Percentiles rank a stretch among this genome's conserved stretches.
Conservation (phyloP, 805 yeast species). For the Spencermartinsiella europaea region DNA sequence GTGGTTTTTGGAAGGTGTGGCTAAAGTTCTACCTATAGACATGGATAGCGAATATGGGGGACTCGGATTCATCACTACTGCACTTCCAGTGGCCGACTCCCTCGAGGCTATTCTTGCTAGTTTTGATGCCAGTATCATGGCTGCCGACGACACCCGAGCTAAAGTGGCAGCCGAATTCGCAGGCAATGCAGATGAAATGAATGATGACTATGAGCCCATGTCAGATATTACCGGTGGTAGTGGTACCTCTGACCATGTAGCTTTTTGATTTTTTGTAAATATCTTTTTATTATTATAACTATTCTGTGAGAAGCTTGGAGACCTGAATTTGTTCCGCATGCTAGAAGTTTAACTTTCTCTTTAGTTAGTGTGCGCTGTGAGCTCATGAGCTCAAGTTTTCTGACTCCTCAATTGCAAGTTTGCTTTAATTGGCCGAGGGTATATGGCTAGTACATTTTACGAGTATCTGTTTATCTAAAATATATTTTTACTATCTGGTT, state of each 20-base stretch:
- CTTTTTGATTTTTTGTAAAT: neutral
- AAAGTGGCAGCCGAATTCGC: slow-evolving; percentile 5
- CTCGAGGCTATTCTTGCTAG: slow-evolving; percentile 15
- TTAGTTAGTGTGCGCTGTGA: no score
- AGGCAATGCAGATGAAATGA: neutral
- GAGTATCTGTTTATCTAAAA: no score
- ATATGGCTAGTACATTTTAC: no score
- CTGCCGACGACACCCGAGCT: slow-evolving; percentile 6
- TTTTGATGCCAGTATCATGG: slow-evolving; percentile 17
- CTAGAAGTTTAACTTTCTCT: no score
- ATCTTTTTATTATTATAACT: no score
- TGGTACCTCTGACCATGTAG: neutral
- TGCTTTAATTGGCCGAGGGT: no score
- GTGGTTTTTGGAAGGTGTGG: slow-evolving; percentile 92
- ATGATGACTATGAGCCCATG: slow-evolving; percentile 1
- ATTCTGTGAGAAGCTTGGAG: no score
- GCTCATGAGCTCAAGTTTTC: no score
- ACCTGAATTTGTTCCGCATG: no score
- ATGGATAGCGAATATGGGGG: slow-evolving; percentile 48
- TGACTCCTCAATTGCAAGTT: no score
- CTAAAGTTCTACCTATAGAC: slow-evolving; percentile 82
- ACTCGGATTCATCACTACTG: slow-evolving; percentile 22
- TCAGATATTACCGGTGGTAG: neutral
- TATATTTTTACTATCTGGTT: no score
- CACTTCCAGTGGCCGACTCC: slow-evolving; percentile 20